phyloP scores from a whole-genome alignment of 2,329 filamentous ascomycete genomes.

The Chrysosporium queenslandicum region DNA sequence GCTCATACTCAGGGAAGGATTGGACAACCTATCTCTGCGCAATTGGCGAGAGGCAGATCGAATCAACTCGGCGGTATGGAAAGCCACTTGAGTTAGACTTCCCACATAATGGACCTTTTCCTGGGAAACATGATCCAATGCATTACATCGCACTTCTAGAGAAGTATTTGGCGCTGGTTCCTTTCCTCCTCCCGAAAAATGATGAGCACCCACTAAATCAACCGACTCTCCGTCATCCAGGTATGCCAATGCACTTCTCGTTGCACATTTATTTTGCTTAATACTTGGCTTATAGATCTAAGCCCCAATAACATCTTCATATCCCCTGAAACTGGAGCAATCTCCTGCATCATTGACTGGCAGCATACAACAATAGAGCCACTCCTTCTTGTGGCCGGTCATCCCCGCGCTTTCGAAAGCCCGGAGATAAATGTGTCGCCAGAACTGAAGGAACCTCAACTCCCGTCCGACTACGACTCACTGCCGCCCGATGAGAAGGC shows the following conservation, averaged over 20 bases:
- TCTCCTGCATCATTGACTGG: slow-evolving; percentile 17
- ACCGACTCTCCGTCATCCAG: slow-evolving; percentile 18
- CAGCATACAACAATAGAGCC: slow-evolving; percentile 14
- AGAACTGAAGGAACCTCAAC: slow-evolving; percentile 6
- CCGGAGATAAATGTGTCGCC: slow-evolving; percentile 11
- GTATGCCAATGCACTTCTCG: slow-evolving; percentile 6
- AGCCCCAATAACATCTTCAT: slow-evolving; percentile 16
- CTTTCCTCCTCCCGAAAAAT: slow-evolving; percentile 13
- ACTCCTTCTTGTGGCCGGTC: slow-evolving; percentile 14
- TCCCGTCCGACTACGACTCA: slow-evolving; percentile 11
- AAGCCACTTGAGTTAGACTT: slow-evolving; percentile 13
- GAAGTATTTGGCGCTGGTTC: slow-evolving; percentile 13
- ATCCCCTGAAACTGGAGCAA: slow-evolving; percentile 8
- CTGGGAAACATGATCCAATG: slow-evolving; percentile 7
- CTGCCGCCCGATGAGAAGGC: slow-evolving; percentile 11
- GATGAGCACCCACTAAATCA: slow-evolving; percentile 1
- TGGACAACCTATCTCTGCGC: slow-evolving; percentile 8
- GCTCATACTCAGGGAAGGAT: slow-evolving; percentile 8
- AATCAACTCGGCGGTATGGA: slow-evolving; percentile 14
- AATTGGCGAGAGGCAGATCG: slow-evolving; percentile 11
- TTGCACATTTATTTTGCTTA: neutral
- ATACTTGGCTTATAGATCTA: slow-evolving; percentile 11
- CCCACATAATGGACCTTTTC: slow-evolving; percentile 11
- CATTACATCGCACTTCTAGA: slow-evolving; percentile 12
- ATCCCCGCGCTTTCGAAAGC: slow-evolving; percentile 15